These are phyloP conservation scores for Porogramme epimiltina DNA, from an alignment of 1,284 basidiomycete species.

Conservation along the genomic window DNA sequence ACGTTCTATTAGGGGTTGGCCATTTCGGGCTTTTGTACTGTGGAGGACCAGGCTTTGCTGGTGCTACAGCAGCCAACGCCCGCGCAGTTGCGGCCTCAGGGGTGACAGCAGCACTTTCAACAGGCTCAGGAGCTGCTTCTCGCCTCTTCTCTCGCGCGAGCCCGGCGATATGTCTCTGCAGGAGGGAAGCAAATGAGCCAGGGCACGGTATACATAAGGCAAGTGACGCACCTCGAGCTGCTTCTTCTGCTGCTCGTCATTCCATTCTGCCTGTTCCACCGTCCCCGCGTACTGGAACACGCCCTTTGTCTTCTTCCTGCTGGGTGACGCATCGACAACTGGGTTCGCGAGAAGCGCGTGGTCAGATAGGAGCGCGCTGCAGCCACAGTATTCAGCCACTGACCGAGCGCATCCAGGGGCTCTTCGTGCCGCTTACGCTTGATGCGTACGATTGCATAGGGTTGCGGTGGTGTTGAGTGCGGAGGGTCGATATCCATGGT, in stretches of 20 bases:
- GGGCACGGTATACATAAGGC: not conserved
- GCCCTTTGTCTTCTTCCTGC: constrained; percentile 62
- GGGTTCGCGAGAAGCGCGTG: not conserved
- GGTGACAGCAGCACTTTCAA: constrained; percentile 1
- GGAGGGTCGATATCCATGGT: constrained; percentile 21
- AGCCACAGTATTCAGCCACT: constrained; percentile 17
- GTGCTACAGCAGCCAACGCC: not conserved
- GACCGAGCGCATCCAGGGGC: constrained; percentile 75
- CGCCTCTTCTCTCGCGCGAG: constrained; percentile 21
- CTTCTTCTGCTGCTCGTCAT: constrained; percentile 54
- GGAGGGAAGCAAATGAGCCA: not conserved
- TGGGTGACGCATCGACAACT: constrained; percentile 66
- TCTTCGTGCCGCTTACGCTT: constrained; percentile 80
- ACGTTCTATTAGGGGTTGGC: constrained; percentile 17
- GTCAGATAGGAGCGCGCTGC: not conserved
- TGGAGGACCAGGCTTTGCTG: not conserved
- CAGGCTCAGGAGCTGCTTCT: constrained; percentile 1
- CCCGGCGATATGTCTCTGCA: constrained; percentile 16
- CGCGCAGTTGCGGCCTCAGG: not conserved
- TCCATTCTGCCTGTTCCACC: constrained; percentile 68
- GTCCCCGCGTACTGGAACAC: constrained; percentile 80
- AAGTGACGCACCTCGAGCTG: constrained; percentile 51
- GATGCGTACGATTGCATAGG: constrained; percentile 73
- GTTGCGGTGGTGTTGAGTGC: constrained; percentile 14
- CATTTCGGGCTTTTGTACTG: constrained; percentile 3